Base-by-base conservation (phyloP, 2,329 filamentous ascomycete species). In the Colletotrichum endophyticum region DNA sequence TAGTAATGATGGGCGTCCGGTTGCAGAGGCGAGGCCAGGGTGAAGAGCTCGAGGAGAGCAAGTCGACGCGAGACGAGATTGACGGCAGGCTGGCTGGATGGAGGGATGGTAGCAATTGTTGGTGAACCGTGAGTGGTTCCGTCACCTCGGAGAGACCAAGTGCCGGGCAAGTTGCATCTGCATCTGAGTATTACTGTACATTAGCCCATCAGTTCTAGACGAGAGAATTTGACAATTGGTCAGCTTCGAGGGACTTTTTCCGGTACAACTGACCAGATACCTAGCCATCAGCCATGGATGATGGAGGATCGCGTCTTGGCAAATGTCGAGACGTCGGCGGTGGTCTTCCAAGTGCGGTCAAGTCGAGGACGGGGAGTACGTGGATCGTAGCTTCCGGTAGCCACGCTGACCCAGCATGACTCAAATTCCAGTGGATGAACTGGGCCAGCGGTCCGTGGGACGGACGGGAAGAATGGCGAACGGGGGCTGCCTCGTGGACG, bases 91-190 rank as follows among this genome's bases (percentile, higher is more conserved):
- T 32, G 44, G 27, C 4, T 22, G 66, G 27, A n/a, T 19, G 66
- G 27, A 25, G 25, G 39, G n/a, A 49, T 70, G 63, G 32, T 27
- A 27, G 39, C 28, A 27, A 28, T 28, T 27, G 27, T 30, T 34
- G 59, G 62, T 39, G 6, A 13, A 44, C 13, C 22, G 13, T 59
- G 56, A 67, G 68, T 72, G 62, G 62, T 34, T 28, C 30, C 34
- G 30, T 28, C 59, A 28, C 49, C 19, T 63, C 62, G 62, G 53
- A 67, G 53, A 56, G 53, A 19, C 30, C 63, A 68, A 76, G 57
- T 76, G 63, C 70, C 73, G 39, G 64, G 7, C 49, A 49, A 66
- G 73, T 53, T 36, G 69, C 30, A 75, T 72, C 36, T 72, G 69
- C 62, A 72, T 75, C 30, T 63, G 57, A 32, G 25, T 13, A 66